Evolutionary conservation across 1,284 basidiomycete genomes (phyloP).

Genomic region (Dichomitus squalens): DNA sequence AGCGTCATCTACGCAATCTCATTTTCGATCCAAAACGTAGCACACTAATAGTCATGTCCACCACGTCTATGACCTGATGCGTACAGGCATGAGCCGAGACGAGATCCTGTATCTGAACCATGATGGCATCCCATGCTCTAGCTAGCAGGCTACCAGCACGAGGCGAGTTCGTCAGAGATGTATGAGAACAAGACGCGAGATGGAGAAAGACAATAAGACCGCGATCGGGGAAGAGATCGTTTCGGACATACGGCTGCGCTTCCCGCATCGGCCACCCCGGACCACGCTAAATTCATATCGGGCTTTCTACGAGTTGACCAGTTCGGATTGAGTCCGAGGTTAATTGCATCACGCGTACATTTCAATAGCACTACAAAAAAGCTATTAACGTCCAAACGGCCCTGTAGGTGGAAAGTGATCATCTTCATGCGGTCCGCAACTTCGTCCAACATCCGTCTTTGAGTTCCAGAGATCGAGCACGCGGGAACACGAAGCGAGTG

Average conservation of each 20-base stretch:
- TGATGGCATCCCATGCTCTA: not conserved
- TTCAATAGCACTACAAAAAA: no score
- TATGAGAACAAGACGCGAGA: constrained; percentile 6
- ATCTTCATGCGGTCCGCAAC: no score
- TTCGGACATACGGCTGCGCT: constrained; percentile 7
- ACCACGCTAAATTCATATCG: not conserved
- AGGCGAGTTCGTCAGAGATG: not conserved
- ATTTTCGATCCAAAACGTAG: no score
- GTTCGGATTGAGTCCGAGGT: no score
- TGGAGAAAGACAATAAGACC: constrained; percentile 9
- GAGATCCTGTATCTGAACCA: not conserved
- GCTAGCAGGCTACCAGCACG: not conserved
- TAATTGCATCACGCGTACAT: no score
- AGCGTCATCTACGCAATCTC: no score
- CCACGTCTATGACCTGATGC: not conserved
- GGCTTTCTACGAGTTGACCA: not conserved
- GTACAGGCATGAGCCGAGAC: not conserved
- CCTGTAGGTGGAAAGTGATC: no score
- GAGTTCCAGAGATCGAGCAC: no score
- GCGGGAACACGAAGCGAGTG: not conserved
- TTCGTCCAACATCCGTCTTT: no score
- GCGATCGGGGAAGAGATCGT: constrained; percentile 13
- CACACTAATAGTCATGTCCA: no score
- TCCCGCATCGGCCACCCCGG: not conserved
- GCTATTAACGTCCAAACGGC: no score